A percentile compares a stretch with the other conserved stretches of the same genome.
phyloP scores from a whole-genome alignment of 2,329 filamentous ascomycete genomes.

The Dryadomyces quercus-mongolicae region DNA sequence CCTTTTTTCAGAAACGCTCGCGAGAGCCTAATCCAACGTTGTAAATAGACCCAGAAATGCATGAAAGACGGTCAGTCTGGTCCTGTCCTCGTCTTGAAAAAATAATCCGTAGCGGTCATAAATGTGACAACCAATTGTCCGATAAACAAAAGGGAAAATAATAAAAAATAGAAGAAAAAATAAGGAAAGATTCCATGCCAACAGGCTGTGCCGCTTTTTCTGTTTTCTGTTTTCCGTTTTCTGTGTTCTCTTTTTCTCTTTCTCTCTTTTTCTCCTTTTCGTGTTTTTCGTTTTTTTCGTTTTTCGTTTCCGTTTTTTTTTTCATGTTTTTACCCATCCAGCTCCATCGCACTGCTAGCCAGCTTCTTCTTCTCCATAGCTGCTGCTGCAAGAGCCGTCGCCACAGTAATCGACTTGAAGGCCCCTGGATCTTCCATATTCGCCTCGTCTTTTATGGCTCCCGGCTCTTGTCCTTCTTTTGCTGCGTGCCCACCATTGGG shows the following conservation, averaged over 20 bases:
- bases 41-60: background rate
- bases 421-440: background rate
- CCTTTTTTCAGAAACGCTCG: background rate
- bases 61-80: background rate
- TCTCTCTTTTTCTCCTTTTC: background rate
- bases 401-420: slow-evolving; percentile 1
- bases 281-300: background rate
- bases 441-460: background rate
- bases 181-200: background rate
- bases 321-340: slow-evolving; percentile 4
- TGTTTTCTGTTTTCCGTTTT: background rate
- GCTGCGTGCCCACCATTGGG: background rate
- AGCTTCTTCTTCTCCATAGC: background rate
- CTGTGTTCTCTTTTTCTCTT: background rate
- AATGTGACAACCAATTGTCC: background rate
- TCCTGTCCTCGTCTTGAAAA: background rate
- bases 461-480: background rate
- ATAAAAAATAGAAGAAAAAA: background rate
- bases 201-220: background rate
- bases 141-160: background rate
- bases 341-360: slow-evolving; percentile 5
- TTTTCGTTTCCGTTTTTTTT: background rate
- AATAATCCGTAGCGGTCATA: background rate
- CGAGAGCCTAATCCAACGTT: slow-evolving; percentile 5
- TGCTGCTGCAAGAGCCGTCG: slow-evolving; percentile 1